Evolutionary conservation across 2,329 filamentous ascomycete species (phyloP), one percentile per base, ranked within the genome.

Genomic region (Chrysoporthe cubensis): DNA sequence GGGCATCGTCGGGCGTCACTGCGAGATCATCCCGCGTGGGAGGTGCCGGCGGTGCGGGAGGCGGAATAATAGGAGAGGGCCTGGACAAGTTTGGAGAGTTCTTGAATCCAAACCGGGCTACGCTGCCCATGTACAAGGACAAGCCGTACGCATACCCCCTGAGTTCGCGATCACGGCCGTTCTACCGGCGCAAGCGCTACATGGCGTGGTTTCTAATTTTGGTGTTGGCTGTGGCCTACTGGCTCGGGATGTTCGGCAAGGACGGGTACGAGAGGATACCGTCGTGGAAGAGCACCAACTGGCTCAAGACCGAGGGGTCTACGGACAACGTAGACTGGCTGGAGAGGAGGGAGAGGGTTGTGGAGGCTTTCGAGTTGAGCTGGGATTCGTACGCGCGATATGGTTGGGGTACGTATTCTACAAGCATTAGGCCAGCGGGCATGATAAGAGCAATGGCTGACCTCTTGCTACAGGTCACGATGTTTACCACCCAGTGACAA

Each of bases 41-140:
- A 14, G 57, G 57, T 21, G n/a, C 9, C 40, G 57, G 57, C 32
- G 66, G 64, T 26, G 64, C 67, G 14, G 68, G 69, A 37, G 74
- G 71, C 62, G 76, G 79, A 64, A 78, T 85, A 57, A 76, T 87
- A 59, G 80, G 81, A 68, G 84, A 81, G 60, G 83, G 93, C 50
- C 83, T 90, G 61, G 86, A 87, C 73, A 88, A 86, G 70, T 82
- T 93, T 46, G 86, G 86, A 62, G 84, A 83, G 68, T 85, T 94
- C 69, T 89, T 94, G 70, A 87, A 89, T 48, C 86, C 80, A 34
- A 79, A 78, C 69, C 44, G 70, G 74, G 81, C 78, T 69, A 83
- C 88, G 67, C 82, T 99, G 71, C 96, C 96, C 58, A 94, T 98
- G 91, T 99, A 99, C 83, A 99, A 99, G 81, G 96, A 99, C 81